phyloP scores from a whole-genome alignment of 106 monocot genomes.

The Allium sativum region DNA sequence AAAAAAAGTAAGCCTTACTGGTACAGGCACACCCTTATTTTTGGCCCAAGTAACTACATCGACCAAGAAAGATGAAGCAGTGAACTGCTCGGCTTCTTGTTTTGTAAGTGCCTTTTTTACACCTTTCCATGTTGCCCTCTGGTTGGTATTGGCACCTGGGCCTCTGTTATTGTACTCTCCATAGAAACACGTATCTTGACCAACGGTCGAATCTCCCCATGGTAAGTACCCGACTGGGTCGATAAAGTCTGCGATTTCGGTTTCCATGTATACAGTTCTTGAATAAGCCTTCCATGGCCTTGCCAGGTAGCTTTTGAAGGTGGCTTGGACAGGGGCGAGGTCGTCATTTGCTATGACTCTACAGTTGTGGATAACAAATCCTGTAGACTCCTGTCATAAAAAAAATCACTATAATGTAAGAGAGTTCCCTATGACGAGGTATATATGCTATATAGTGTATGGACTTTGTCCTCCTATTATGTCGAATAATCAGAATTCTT shows the following conservation, averaged over 20 bases:
- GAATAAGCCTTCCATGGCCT: constrained; percentile 80
- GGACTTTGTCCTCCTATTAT: too few species aligned
- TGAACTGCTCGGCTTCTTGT: constrained; percentile 3
- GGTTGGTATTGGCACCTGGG: constrained; percentile 14
- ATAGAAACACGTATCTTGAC: constrained; percentile 26
- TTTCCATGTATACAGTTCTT: constrained; percentile 58
- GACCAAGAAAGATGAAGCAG: constrained; percentile 2
- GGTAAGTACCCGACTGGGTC: constrained; percentile 61
- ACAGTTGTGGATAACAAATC: constrained; percentile 69
- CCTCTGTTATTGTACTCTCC: constrained; percentile 42
- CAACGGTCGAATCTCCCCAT: constrained; percentile 29
- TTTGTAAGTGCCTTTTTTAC: neutral
- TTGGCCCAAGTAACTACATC: constrained; percentile 1
- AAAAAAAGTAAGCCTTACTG: constrained; percentile 4
- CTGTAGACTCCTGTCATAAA: constrained; percentile 16
- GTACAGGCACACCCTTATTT: constrained; percentile 6
- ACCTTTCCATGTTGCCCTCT: constrained; percentile 32
- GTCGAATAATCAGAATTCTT: too few species aligned
- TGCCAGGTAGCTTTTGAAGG: constrained; percentile 57
- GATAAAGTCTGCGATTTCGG: constrained; percentile 46
- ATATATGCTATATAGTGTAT: too few species aligned
- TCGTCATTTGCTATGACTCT: constrained; percentile 31
- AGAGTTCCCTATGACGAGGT: too few species aligned
- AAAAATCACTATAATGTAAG: too few species aligned
- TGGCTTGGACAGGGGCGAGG: constrained; percentile 17